These are phyloP conservation scores for Fusarium longipes DNA, from an alignment of 2,329 filamentous ascomycete species.

Conservation along the genomic window DNA sequence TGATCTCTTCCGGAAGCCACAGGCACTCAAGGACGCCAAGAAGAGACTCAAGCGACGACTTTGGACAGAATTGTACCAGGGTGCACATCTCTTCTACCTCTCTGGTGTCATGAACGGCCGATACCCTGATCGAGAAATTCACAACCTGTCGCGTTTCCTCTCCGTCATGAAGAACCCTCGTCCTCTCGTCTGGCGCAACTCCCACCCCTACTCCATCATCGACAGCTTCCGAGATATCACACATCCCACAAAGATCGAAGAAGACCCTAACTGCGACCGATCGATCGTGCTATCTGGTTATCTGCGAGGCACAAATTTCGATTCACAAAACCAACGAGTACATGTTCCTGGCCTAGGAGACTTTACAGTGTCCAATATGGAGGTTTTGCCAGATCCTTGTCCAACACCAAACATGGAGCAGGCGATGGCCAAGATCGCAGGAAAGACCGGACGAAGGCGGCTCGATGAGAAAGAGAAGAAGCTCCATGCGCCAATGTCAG, in stretches of 20 bases:
- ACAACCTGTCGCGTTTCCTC: constrained; percentile 94
- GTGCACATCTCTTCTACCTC: constrained; percentile 95
- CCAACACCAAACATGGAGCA: constrained; percentile 93
- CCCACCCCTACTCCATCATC: constrained; percentile 91
- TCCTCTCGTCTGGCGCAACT: constrained; percentile 95
- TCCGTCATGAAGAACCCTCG: constrained; percentile 99
- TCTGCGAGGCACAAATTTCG: constrained; percentile 92
- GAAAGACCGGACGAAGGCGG: constrained; percentile 82
- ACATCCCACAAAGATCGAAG: constrained; percentile 89
- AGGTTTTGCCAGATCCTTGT: constrained; percentile 91
- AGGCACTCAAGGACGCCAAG: constrained; percentile 91
- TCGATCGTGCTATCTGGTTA: constrained; percentile 94
- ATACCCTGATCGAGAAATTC: constrained; percentile 95
- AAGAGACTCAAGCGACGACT: constrained; percentile 95
- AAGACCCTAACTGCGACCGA: constrained; percentile 88
- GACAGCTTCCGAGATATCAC: constrained; percentile 97
- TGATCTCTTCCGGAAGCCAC: constrained; percentile 94
- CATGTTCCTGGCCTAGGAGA: constrained; percentile 95
- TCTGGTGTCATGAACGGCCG: constrained; percentile 96
- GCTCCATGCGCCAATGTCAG: constrained; percentile 96
- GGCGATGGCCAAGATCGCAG: constrained; percentile 83
- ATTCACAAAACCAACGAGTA: constrained; percentile 83
- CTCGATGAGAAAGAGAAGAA: constrained; percentile 97
- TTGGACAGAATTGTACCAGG: constrained; percentile 97
- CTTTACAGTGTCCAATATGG: constrained; percentile 83